Base-by-base conservation (phyloP, 2,329 filamentous ascomycete species). In the Amauroascus niger region DNA sequence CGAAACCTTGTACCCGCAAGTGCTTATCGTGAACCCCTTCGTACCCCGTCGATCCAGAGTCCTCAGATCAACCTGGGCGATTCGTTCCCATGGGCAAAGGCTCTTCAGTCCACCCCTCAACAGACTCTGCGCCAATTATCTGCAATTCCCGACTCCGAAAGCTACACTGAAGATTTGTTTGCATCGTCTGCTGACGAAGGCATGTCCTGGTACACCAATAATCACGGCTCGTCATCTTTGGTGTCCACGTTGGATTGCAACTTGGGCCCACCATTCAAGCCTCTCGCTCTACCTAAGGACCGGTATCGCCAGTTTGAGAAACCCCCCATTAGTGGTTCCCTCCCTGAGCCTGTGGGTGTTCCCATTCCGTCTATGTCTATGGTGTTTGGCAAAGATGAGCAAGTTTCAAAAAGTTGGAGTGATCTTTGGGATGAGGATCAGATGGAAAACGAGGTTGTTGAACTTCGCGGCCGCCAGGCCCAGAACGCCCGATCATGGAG, bases 381-480 rank as follows among this genome's bases (percentile, higher is more conserved):
- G 65, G 81, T 91, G 49, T 91, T 95, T 66, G 87, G 87, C 49
- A 83, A 83, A 67, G 80, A 82, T 58, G 86, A 91, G 44, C 76
- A 79, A 46, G 87, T 94, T 46, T 95, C 93, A 54, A 97, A 97
- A 84, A 97, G 93, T 76, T 98, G 93, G 93, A 95, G 90, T 65
- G 93, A 98, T 69, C 82, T 97, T 69, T 96, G 89, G 85, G 91
- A 97, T 55, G 91, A 97, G 69, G 91, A 97, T 52, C 89, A 93
- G 64, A 76, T 78, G 33, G 79, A 84, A 62, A 81, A 79, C 59
- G 80, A 84, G 66, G 73, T 80, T 53, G 71, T 78, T 56, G 74
- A 74, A 5, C 71, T 86, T 24, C 80, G 84, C 70, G 74, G 82
- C 59, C 73, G 76, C 30, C 74, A 72, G 57, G 72, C 74, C 66